These are phyloP conservation scores for Litsea cubeba DNA, from an alignment of 164 flowering plant species.

Conservation along the genomic window DNA sequence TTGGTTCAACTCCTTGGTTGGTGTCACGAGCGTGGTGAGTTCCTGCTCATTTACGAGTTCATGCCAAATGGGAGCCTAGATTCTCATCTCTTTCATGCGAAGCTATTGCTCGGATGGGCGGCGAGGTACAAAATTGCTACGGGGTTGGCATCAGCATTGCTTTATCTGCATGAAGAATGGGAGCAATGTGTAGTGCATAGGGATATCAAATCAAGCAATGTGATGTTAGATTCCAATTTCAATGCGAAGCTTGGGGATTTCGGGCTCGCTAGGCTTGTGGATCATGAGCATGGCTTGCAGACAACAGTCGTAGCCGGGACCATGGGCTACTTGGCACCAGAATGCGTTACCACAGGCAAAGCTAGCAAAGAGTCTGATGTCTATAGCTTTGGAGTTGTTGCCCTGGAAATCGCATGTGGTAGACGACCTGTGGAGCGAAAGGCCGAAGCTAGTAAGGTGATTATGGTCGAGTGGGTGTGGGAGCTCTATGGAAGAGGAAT, in stretches of 20 bases:
- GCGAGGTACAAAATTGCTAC: conserved; percentile 37
- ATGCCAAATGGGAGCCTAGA: conserved; percentile 53
- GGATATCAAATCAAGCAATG: conserved; percentile 49
- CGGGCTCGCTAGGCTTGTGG: conserved; percentile 46
- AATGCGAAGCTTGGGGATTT: conserved; percentile 56
- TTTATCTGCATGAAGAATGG: conserved; percentile 58
- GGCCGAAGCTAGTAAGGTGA: conserved; percentile 9
- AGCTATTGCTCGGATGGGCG: conserved; percentile 24
- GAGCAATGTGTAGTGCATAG: conserved; percentile 56
- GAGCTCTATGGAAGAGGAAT: conserved; percentile 37
- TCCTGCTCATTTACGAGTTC: conserved; percentile 45
- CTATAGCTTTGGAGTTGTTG: conserved; percentile 53
- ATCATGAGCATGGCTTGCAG: conserved; percentile 41
- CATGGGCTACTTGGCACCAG: conserved; percentile 59
- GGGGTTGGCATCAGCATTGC: conserved; percentile 46
- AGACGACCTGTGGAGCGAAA: conserved; percentile 28
- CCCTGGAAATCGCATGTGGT: conserved; percentile 47
- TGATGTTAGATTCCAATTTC: conserved; percentile 36
- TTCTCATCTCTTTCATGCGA: conserved; percentile 29
- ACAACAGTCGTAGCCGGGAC: conserved; percentile 56
- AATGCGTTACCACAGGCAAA: conserved; percentile 43
- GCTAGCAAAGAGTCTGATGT: conserved; percentile 53
- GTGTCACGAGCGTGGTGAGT: conserved; percentile 39
- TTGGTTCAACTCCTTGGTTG: conserved; percentile 42
- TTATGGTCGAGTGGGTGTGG: conserved; percentile 58